Conservation (phyloP, 805 yeast genomes). For the Tetrapisispora taiwanensis region DNA sequence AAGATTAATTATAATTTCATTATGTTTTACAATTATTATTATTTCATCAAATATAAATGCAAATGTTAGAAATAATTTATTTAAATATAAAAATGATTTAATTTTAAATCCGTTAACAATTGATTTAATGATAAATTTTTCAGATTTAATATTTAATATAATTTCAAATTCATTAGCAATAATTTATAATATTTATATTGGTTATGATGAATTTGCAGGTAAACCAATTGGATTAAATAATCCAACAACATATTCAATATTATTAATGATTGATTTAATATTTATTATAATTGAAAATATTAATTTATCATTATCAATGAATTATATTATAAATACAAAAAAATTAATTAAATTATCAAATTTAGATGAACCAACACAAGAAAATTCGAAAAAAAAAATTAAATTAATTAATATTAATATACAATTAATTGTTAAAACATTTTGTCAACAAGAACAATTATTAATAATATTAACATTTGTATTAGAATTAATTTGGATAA, state of each 20-base stretch:
- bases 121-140: background rate
- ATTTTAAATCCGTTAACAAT: background rate
- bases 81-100: background rate
- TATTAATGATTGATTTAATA: constrained; percentile 70
- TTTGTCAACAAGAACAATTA: constrained; percentile 71
- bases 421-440: constrained; percentile 27
- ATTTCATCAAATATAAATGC: background rate
- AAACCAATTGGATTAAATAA: constrained; percentile 85
- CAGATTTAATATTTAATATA: background rate
- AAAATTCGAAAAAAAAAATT: background rate
- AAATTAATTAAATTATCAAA: background rate
- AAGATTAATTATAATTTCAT: constrained; percentile 31
- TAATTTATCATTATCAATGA: constrained; percentile 59
- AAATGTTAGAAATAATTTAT: background rate
- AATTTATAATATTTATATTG: constrained; percentile 32
- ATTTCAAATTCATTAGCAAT: constrained; percentile 1
- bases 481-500: constrained; percentile 70
- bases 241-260: constrained; percentile 71
- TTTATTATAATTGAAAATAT: constrained; percentile 86
- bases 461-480: constrained; percentile 70
- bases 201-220: constrained; percentile 79
- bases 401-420: background rate
- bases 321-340: background rate
- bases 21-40: background rate
- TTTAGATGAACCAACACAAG: no score